Conservation (phyloP, 2,329 filamentous ascomycete species). For the Zasmidium citrigriseum region DNA sequence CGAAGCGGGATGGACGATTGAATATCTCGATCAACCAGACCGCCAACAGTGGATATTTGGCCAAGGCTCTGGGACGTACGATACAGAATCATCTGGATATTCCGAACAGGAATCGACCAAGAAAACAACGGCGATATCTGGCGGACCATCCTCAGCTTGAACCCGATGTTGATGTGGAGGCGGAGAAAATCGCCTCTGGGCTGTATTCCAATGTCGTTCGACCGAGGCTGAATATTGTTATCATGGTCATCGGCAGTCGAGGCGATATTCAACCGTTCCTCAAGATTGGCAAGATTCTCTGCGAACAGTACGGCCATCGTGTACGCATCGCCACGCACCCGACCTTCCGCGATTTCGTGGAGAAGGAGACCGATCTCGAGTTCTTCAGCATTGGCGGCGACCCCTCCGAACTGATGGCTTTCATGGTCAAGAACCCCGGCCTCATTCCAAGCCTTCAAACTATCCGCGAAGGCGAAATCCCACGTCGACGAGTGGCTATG, state of each 20-base stretch:
- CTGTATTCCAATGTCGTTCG: slow-evolving; percentile 27
- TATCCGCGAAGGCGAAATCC: slow-evolving; percentile 72
- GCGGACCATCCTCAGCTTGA: slow-evolving; percentile 16
- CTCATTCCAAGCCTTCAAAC: slow-evolving; percentile 74
- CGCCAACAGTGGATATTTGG: slow-evolving; percentile 68
- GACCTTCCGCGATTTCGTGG: slow-evolving; percentile 73
- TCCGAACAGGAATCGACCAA: slow-evolving; percentile 26
- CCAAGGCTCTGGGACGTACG: slow-evolving; percentile 69
- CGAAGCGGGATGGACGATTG: slow-evolving; percentile 68
- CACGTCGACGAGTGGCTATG: slow-evolving; percentile 67
- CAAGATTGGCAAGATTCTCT: slow-evolving; percentile 70
- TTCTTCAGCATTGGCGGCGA: slow-evolving; percentile 82
- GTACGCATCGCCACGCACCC: slow-evolving; percentile 79
- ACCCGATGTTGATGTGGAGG: slow-evolving; percentile 19
- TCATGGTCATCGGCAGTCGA: slow-evolving; percentile 79
- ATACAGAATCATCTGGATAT: slow-evolving; percentile 57
- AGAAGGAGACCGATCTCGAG: slow-evolving; percentile 70
- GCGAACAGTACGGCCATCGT: slow-evolving; percentile 70
- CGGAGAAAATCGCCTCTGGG: slow-evolving; percentile 27
- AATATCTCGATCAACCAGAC: slow-evolving; percentile 73
- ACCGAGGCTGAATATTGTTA: slow-evolving; percentile 72
- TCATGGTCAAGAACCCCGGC: slow-evolving; percentile 83
- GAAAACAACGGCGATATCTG: slow-evolving; percentile 35
- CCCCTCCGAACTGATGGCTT: slow-evolving; percentile 79
- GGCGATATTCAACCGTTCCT: slow-evolving; percentile 82